Percentiles rank a stretch among this genome's conserved stretches.
Conservation (phyloP, 225 moss, liverwort and hornwort genomes). For the Polytrichum commune region DNA sequence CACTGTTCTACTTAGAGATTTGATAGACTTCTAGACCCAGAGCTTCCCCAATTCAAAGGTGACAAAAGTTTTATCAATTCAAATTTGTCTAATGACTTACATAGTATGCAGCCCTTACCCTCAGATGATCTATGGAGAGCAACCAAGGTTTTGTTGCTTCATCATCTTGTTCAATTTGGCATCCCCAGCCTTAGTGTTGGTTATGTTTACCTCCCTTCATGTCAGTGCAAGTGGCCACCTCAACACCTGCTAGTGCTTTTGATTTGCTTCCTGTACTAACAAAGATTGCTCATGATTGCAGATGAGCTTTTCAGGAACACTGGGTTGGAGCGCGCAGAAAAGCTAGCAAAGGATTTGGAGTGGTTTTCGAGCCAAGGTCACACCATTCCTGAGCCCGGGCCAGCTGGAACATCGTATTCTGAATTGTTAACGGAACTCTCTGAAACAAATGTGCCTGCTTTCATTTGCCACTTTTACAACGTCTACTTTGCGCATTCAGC, state of each 20-base stretch:
- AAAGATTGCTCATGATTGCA: conserved; percentile 21
- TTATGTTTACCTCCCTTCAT: background rate
- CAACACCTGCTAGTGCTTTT: too few species aligned
- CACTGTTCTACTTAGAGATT: too few species aligned
- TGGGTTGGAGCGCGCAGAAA: conserved; percentile 75
- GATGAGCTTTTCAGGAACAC: conserved; percentile 84
- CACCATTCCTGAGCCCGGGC: conserved; percentile 61
- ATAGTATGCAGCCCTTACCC: background rate
- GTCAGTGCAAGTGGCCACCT: too few species aligned
- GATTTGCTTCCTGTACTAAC: background rate
- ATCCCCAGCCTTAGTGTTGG: background rate
- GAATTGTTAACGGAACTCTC: conserved; percentile 63
- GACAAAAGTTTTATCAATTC: too few species aligned
- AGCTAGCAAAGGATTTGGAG: conserved; percentile 74
- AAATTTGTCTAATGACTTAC: background rate
- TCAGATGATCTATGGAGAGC: background rate
- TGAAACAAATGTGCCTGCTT: conserved; percentile 75
- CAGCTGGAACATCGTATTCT: conserved; percentile 65
- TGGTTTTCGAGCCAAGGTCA: conserved; percentile 88
- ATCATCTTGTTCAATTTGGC: background rate
- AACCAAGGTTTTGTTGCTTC: background rate
- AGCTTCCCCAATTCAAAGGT: too few species aligned
- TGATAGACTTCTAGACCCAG: too few species aligned
- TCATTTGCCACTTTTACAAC: conserved; percentile 98
- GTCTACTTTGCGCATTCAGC: conserved; percentile 97